Evolutionary conservation across 2,329 filamentous ascomycete genomes (phyloP).

Genomic region (Zasmidium citrigriseum): DNA sequence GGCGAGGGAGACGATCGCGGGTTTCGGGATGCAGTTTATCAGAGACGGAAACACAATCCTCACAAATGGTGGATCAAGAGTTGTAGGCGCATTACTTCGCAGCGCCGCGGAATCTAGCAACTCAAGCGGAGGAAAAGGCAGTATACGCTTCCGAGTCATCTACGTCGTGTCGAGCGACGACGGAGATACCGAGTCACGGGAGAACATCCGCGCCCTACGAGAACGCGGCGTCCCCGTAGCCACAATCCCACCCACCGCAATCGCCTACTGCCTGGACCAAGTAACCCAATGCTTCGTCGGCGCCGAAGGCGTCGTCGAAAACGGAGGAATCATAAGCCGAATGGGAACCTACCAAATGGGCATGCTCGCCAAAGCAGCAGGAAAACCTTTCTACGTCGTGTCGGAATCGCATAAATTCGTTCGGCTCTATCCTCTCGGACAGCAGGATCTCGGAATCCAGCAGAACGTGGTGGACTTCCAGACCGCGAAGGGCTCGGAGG

Average conservation of each 20-base stretch:
- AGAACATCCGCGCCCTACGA: slow-evolving; percentile 71
- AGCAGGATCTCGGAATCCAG: slow-evolving; percentile 77
- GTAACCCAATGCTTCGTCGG: slow-evolving; percentile 70
- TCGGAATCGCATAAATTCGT: slow-evolving; percentile 98
- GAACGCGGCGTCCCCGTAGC: slow-evolving; percentile 78
- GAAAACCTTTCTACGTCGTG: slow-evolving; percentile 84
- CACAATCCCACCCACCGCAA: slow-evolving; percentile 72
- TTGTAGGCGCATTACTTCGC: slow-evolving; percentile 75
- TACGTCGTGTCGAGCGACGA: slow-evolving; percentile 54
- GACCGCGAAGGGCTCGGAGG: slow-evolving; percentile 64
- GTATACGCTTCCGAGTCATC: slow-evolving; percentile 78
- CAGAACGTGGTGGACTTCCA: slow-evolving; percentile 77
- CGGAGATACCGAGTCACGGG: slow-evolving; percentile 62
- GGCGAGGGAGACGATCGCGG: slow-evolving; percentile 78
- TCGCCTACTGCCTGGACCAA: slow-evolving; percentile 76
- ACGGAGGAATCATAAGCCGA: slow-evolving; percentile 87
- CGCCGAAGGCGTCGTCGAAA: slow-evolving; percentile 85
- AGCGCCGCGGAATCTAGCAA: slow-evolving; percentile 67
- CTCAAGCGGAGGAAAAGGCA: slow-evolving; percentile 49
- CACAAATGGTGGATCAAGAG: slow-evolving; percentile 84
- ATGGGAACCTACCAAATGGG: slow-evolving; percentile 88
- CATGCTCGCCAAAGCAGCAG: slow-evolving; percentile 70
- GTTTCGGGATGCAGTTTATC: slow-evolving; percentile 76
- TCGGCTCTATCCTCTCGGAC: slow-evolving; percentile 77
- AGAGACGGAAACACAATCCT: slow-evolving; percentile 78